A percentile compares a stretch with the other conserved stretches of the same genome.
Conservation (phyloP, 2,329 filamentous ascomycete species). For the Coleophoma cylindrospora region DNA sequence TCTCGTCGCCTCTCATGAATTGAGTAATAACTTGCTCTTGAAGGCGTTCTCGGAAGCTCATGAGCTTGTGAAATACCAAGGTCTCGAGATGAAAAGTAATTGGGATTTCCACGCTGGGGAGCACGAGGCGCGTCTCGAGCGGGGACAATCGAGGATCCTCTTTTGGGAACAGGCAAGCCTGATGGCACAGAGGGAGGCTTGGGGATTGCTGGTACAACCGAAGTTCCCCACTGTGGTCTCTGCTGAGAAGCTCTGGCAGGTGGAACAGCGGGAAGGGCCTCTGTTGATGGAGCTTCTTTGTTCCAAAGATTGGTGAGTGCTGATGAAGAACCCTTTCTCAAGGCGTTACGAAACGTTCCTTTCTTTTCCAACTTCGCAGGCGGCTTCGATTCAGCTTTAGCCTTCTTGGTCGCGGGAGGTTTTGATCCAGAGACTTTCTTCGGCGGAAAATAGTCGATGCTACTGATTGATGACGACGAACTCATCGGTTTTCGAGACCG, state of each 20-base stretch:
- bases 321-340: slow-evolving; percentile 44
- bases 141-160: slow-evolving; percentile 26
- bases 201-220: slow-evolving; percentile 12
- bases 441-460: slow-evolving; percentile 10
- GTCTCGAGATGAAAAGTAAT: slow-evolving; percentile 34
- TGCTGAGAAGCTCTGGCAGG: slow-evolving; percentile 21
- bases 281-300: slow-evolving; percentile 34
- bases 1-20: slow-evolving; percentile 45
- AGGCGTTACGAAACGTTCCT: slow-evolving; percentile 39
- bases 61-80: slow-evolving; percentile 20
- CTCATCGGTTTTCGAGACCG: slow-evolving; percentile 22
- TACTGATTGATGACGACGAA: slow-evolving; percentile 18
- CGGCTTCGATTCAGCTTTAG: slow-evolving; percentile 18
- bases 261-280: not conserved
- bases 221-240: slow-evolving; percentile 19
- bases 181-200: slow-evolving; percentile 10
- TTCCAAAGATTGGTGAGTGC: slow-evolving; percentile 43
- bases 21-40: slow-evolving; percentile 43
- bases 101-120: slow-evolving; percentile 31
- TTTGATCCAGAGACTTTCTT: slow-evolving; percentile 21
- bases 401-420: slow-evolving; percentile 24
- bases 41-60: slow-evolving; percentile 32
- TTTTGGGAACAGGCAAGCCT: slow-evolving; percentile 26
- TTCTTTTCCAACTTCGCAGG: slow-evolving; percentile 37
- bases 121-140: slow-evolving; percentile 29